Base-by-base conservation (phyloP, 179 eudicot genomes). In the Spergularia azorica region DNA sequence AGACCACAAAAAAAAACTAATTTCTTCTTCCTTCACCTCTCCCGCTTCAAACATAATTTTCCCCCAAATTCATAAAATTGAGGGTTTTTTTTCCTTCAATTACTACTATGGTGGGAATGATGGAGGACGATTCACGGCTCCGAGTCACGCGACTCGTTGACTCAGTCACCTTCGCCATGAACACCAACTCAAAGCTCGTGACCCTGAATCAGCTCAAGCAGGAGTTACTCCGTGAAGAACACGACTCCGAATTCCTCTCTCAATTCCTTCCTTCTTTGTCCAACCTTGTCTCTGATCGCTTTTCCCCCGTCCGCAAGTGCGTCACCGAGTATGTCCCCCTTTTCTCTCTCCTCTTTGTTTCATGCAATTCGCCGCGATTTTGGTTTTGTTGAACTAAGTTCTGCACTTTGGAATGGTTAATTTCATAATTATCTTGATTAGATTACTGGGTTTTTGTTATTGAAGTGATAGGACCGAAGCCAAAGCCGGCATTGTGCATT, bases 251-350 rank as follows among this genome's bases (percentile, higher is more conserved):
- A 7, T 75, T 87, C 73, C 64, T 89, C 57, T 81, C 85, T 20
- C 87, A 86, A 43, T 74, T 87, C 26, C 79, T 95, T 1, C 79
- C 93, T 73, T 79, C 77, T 2, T 61, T 95, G 50, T 71, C 92
- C 50, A 83, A 84, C 14, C 87, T 95, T 52, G 78, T 79, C 51
- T 69, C 88, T 18, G 96, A 95, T 68, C 80, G 72, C 50, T 86
- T 79, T 59, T 88, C 94, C 62, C 97, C 97, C 17, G 87, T 88
- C 74, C 95, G 98, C 73, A 88, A 87, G 83, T 81, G 82, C 55
- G 71, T 85, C 57, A 78, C 80, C 54, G 82, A 89, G 97, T 93
- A 81, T 9, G 88, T 63, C 10, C 58, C 32, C 72, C 2, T 52
- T 8, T 8, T 61, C 17, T 55, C 13, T 7, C 26, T 72, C 50